Conservation (phyloP, 2,329 filamentous ascomycete species). For the Pestalotiopsis sp. region DNA sequence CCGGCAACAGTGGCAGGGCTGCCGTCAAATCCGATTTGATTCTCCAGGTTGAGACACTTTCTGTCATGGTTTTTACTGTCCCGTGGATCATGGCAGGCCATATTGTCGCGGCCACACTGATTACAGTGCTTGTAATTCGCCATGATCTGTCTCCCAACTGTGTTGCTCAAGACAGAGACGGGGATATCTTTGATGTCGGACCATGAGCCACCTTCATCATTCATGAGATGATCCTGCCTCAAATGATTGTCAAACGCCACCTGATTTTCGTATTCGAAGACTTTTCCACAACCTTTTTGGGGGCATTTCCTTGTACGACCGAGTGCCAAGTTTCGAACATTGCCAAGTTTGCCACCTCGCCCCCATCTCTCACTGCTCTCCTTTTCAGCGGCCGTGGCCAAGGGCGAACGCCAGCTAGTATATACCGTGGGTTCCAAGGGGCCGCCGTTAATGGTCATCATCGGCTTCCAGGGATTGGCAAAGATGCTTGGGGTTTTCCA, state of each 20-base stretch:
- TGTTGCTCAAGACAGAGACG: not conserved
- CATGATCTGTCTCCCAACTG: not conserved
- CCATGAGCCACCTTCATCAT: not conserved
- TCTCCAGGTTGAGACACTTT: not conserved
- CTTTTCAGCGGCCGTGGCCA: slow-evolving; percentile 36
- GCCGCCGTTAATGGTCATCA: slow-evolving; percentile 35
- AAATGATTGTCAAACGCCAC: slow-evolving; percentile 36
- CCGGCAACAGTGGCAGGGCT: not conserved
- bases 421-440: slow-evolving; percentile 37
- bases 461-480: slow-evolving; percentile 29
- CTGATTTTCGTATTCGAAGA: slow-evolving; percentile 29
- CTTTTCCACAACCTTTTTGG: slow-evolving; percentile 35
- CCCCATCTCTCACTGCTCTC: slow-evolving; percentile 40
- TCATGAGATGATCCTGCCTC: slow-evolving; percentile 28
- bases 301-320: slow-evolving; percentile 38
- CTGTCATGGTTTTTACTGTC: slow-evolving; percentile 9
- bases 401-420: slow-evolving; percentile 33
- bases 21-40: not conserved
- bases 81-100: not conserved
- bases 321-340: slow-evolving; percentile 33
- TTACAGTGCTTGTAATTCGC: slow-evolving; percentile 1
- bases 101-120: slow-evolving; percentile 9
- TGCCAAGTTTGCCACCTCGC: slow-evolving; percentile 35
- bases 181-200: not conserved
- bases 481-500: slow-evolving; percentile 29